These are phyloP conservation scores for Panicum hallii DNA, from an alignment of 202 grass and related monocot genomes.

Conservation along the genomic window DNA sequence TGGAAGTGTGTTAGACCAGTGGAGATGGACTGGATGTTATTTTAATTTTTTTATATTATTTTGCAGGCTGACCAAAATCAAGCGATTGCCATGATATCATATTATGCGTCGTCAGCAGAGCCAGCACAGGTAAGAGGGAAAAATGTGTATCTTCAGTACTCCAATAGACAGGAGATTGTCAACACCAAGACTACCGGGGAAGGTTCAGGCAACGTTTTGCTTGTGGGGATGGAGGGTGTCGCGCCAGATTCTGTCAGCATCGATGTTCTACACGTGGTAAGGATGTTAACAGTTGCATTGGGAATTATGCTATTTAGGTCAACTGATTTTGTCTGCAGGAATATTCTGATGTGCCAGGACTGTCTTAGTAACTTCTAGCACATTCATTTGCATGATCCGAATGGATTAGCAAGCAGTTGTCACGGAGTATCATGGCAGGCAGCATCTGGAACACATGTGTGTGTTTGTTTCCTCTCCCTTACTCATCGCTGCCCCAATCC, in stretches of 20 bases:
- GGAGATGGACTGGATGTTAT: constrained; percentile 12
- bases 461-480: constrained; percentile 84
- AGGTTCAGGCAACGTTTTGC: constrained; percentile 79
- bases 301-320: constrained; percentile 52
- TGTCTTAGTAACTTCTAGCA: constrained; percentile 75
- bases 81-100: constrained; percentile 93
- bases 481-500: constrained; percentile 59
- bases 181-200: constrained; percentile 86
- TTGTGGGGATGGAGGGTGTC: constrained; percentile 88
- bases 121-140: constrained; percentile 96
- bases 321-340: constrained; percentile 60
- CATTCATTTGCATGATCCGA: constrained; percentile 68
- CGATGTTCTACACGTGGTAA: constrained; percentile 95
- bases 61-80: constrained; percentile 90
- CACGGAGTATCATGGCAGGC: constrained; percentile 89
- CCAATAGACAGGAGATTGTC: constrained; percentile 93
- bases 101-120: constrained; percentile 88
- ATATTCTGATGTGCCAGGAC: constrained; percentile 57
- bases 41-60: neutral
- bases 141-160: constrained; percentile 99
- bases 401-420: constrained; percentile 87
- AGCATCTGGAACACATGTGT: constrained; percentile 90
- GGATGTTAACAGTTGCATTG: constrained; percentile 44
- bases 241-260: constrained; percentile 93
- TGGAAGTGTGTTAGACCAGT: neutral